These are phyloP conservation scores for Trichophyton mentagrophytes DNA, from an alignment of 2,329 filamentous ascomycete species.

Conservation along the genomic window DNA sequence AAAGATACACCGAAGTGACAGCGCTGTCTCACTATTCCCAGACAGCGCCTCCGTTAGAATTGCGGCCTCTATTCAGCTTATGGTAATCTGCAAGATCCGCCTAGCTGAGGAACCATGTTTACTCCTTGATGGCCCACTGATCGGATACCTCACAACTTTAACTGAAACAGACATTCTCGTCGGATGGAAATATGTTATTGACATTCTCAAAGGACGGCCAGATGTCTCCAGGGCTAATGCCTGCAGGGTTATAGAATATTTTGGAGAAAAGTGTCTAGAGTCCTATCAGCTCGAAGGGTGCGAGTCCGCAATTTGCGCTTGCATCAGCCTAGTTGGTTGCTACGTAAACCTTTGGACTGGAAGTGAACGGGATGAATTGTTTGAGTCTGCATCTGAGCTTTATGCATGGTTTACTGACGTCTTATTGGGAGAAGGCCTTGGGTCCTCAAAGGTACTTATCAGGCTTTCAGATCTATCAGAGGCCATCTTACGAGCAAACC, in stretches of 20 bases:
- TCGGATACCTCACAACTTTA: slow-evolving; percentile 27
- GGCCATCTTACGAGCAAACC: slow-evolving; percentile 52
- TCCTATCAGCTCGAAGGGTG: slow-evolving; percentile 55
- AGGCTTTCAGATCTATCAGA: slow-evolving; percentile 57
- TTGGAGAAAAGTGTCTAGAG: slow-evolving; percentile 38
- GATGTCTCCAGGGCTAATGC: slow-evolving; percentile 25
- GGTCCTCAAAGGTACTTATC: slow-evolving; percentile 57
- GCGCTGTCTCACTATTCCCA: slow-evolving; percentile 17
- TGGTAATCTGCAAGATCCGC: slow-evolving; percentile 18
- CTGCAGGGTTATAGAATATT: slow-evolving; percentile 34
- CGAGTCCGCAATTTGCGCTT: slow-evolving; percentile 57
- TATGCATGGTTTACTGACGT: slow-evolving; percentile 65
- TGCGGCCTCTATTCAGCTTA: slow-evolving; percentile 25
- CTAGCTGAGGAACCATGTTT: slow-evolving; percentile 7
- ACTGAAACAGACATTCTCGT: slow-evolving; percentile 28
- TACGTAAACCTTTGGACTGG: slow-evolving; percentile 53
- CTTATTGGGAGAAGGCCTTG: slow-evolving; percentile 52
- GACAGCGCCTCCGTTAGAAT: slow-evolving; percentile 27
- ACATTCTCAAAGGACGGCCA: slow-evolving; percentile 15
- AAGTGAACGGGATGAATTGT: slow-evolving; percentile 44
- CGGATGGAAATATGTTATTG: slow-evolving; percentile 22
- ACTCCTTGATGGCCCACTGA: slow-evolving; percentile 12
- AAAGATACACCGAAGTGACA: slow-evolving; percentile 22
- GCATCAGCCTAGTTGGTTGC: slow-evolving; percentile 54
- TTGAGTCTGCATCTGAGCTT: slow-evolving; percentile 56